phyloP scores from a whole-genome alignment of 345 rosid species.

The Syzygium aqueum region DNA sequence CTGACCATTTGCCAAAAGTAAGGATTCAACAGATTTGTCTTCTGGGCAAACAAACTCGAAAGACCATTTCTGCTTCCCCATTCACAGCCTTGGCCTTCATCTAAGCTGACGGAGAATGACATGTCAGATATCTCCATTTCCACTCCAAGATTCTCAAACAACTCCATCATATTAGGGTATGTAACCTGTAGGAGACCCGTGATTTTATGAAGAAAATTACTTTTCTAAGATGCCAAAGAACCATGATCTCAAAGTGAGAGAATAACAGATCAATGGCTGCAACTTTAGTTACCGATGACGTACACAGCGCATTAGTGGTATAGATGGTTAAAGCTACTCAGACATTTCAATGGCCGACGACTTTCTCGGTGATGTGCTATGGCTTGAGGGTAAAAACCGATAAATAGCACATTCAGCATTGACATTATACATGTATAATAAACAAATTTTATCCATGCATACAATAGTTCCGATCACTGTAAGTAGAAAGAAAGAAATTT shows the following conservation, averaged over 20 bases:
- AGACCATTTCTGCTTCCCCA: constrained; percentile 90
- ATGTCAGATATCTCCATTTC: constrained; percentile 77
- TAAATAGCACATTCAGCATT: background rate
- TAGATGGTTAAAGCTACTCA: background rate
- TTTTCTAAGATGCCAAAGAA: background rate
- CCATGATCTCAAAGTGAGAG: background rate
- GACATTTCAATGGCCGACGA: background rate
- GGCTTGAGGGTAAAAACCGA: background rate
- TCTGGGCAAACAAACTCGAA: constrained; percentile 68
- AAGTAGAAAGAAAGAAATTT: background rate
- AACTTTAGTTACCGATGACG: rapidly evolving
- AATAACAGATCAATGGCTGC: background rate
- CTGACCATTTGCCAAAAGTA: constrained; percentile 81
- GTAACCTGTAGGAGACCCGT: constrained; percentile 41
- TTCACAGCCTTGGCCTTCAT: constrained; percentile 64
- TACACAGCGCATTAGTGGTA: background rate
- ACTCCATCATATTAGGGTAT: constrained; percentile 90
- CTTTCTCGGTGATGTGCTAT: background rate
- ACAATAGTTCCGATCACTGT: background rate
- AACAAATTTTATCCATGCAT: background rate
- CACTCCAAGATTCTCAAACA: constrained; percentile 71
- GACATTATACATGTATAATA: background rate
- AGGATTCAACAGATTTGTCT: constrained; percentile 46
- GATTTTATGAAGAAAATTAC: background rate
- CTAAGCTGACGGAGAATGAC: constrained; percentile 85